Percentiles rank a stretch among this genome's conserved stretches.
Conservation (phyloP, 2,329 filamentous ascomycete genomes). For the Dothideomycetes sp. region DNA sequence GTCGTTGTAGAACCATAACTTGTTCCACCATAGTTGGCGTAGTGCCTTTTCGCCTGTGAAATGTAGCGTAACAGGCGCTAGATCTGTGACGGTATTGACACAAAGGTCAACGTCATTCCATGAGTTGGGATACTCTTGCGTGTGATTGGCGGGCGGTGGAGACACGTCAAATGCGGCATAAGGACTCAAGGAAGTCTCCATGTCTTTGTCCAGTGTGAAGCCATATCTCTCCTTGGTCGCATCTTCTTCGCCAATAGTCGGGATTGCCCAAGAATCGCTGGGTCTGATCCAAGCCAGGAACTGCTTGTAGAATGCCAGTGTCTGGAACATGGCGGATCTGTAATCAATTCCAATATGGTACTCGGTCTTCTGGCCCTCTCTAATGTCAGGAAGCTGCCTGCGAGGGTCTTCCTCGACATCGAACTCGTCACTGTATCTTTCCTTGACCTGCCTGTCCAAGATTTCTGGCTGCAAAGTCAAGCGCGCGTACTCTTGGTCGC, state of each 20-base stretch:
- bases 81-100: slow-evolving; percentile 22
- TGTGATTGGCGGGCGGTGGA: slow-evolving; percentile 10
- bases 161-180: slow-evolving; percentile 17
- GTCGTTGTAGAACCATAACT: slow-evolving; percentile 24
- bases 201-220: slow-evolving; percentile 18
- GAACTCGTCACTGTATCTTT: slow-evolving; percentile 17
- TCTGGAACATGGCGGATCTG: slow-evolving; percentile 39
- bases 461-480: slow-evolving; percentile 31
- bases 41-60: slow-evolving; percentile 25
- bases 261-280: slow-evolving; percentile 21
- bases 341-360: slow-evolving; percentile 42
- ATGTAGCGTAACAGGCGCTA: slow-evolving; percentile 18
- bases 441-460: slow-evolving; percentile 21
- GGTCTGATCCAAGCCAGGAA: slow-evolving; percentile 28
- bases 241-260: not conserved
- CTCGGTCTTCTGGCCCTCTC: slow-evolving; percentile 34
- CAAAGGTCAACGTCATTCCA: slow-evolving; percentile 21
- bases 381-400: slow-evolving; percentile 24
- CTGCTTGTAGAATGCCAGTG: slow-evolving; percentile 24
- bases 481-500: slow-evolving; percentile 43
- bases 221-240: slow-evolving; percentile 16
- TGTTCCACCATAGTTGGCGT: slow-evolving; percentile 24
- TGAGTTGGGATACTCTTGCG: slow-evolving; percentile 6
- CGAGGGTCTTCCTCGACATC: slow-evolving; percentile 26
- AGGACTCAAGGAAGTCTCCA: slow-evolving; percentile 19